Conservation (phyloP, 805 yeast species). For the Ogataea corticis region DNA sequence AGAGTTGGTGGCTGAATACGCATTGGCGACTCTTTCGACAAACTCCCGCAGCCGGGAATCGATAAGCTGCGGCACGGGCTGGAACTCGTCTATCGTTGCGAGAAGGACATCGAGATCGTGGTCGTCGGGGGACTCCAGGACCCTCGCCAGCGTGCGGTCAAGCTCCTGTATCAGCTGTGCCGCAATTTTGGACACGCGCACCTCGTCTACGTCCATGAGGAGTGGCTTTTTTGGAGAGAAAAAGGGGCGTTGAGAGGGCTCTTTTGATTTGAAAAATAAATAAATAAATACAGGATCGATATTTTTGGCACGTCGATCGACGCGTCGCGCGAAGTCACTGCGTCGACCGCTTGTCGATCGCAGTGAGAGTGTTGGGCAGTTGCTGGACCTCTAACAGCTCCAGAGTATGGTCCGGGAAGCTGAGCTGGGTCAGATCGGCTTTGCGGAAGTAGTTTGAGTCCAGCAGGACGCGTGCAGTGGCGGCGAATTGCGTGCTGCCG, state of each 20-base stretch:
- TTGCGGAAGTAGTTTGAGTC: background rate
- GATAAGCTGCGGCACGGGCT: constrained; percentile 52
- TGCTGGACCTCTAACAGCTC: background rate
- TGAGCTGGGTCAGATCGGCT: background rate
- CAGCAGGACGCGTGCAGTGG: constrained; percentile 11
- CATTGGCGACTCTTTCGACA: constrained; percentile 31
- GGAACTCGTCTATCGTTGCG: constrained; percentile 47
- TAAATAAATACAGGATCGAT: background rate
- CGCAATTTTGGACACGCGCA: constrained; percentile 32
- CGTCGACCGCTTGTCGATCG: background rate
- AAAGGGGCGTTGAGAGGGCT: background rate
- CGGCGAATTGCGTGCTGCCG: constrained; percentile 8
- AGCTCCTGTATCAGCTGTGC: constrained; percentile 22
- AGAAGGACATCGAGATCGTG: constrained; percentile 13
- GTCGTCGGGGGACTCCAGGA: background rate
- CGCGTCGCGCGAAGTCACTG: background rate
- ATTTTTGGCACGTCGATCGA: constrained; percentile 2
- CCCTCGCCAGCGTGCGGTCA: constrained; percentile 9
- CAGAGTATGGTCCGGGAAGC: background rate
- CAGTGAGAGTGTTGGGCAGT: background rate
- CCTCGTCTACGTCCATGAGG: constrained; percentile 36
- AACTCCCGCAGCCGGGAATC: constrained; percentile 42
- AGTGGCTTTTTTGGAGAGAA: background rate
- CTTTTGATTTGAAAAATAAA: background rate
- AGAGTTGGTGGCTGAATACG: constrained; percentile 21